These are phyloP conservation scores for Phoenix roebelenii DNA, from an alignment of 176 grass and related monocot species.

Conservation along the genomic window DNA sequence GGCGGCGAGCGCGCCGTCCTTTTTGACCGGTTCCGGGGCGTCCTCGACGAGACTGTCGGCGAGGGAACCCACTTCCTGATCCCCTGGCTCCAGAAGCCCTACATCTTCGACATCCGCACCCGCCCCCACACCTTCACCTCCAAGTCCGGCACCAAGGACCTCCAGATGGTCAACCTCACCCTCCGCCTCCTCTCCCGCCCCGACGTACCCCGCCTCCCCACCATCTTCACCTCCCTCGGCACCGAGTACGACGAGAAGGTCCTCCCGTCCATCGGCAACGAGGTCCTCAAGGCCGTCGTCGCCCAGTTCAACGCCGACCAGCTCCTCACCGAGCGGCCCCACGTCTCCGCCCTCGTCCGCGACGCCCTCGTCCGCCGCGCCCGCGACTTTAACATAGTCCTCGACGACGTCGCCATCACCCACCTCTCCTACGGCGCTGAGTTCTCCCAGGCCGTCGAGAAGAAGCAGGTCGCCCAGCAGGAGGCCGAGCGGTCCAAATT, in stretches of 20 bases:
- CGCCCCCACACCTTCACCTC: conserved; percentile 96
- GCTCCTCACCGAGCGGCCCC: conserved; percentile 84
- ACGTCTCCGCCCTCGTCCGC: conserved; percentile 88
- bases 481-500: conserved; percentile 99
- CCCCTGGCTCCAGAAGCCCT: conserved; percentile 96
- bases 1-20: conserved; percentile 91
- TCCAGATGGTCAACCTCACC: conserved; percentile 97
- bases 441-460: conserved; percentile 95
- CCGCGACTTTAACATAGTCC: conserved; percentile 92
- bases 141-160: conserved; percentile 94
- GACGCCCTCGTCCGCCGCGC: conserved; percentile 80
- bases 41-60: conserved; percentile 56
- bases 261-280: conserved; percentile 96
- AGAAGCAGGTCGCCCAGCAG: conserved; percentile 99
- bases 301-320: conserved; percentile 99
- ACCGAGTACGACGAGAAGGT: conserved; percentile 98
- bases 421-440: conserved; percentile 91
- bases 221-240: conserved; percentile 99
- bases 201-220: conserved; percentile 68
- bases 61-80: conserved; percentile 98
- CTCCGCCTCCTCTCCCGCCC: conserved; percentile 91
- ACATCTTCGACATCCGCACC: conserved; percentile 94
- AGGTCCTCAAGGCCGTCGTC: conserved; percentile 98
- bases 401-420: conserved; percentile 97
- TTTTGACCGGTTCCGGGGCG: conserved; percentile 92